Base-by-base conservation (phyloP, 1,284 basidiomycete species). In the Moesziomyces sp. region DNA sequence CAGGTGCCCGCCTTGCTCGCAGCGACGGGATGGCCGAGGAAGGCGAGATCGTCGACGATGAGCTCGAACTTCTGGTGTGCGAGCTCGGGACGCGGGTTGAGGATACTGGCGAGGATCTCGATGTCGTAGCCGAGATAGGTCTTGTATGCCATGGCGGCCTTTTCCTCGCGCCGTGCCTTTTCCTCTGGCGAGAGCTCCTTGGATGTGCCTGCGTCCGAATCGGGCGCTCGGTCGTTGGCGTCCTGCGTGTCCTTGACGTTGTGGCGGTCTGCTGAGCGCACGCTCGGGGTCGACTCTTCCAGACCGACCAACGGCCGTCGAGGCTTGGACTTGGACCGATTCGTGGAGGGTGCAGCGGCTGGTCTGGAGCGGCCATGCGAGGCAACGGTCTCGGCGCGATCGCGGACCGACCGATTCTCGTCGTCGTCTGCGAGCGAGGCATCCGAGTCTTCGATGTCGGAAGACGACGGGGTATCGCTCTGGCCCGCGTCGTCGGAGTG, bases 21-120 rank as follows among this genome's bases (percentile, higher is more conserved):
- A 77, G 91, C 91, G 1, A 98, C 93, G 0, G 96, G 96, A 84
- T 98, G 95, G 0, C 96, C 96, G 43, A 98, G 88, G 82, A 98
- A 98, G 2, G 90, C 92, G n/a, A 98, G 88, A 78, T 95, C 92
- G 79, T 98, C 94, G 21, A 97, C 91, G 46, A 92, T 85, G 28
- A 99, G 88, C 84, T 97, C 94, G 81, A 97, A 98, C 81, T 93
- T 93, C 83, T 94, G 93, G 84, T 98, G 93, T 81, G 94, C 97
- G 82, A 94, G 89, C 18, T 90, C 88, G 30, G 87, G 86, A 46
- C 90, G 76, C 0, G 94, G 94, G 64, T 91, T 92, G 8, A 98
- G 87, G 66, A 97, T 87, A 54, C 89, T 89, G 24, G 93, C 92
- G 33, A 98, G 87, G 77, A 94, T 92, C 66, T 91, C 90, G 14